phyloP scores from a whole-genome alignment of 768 basidiomycete species.

The Porphyrellus cyaneotinctus region DNA sequence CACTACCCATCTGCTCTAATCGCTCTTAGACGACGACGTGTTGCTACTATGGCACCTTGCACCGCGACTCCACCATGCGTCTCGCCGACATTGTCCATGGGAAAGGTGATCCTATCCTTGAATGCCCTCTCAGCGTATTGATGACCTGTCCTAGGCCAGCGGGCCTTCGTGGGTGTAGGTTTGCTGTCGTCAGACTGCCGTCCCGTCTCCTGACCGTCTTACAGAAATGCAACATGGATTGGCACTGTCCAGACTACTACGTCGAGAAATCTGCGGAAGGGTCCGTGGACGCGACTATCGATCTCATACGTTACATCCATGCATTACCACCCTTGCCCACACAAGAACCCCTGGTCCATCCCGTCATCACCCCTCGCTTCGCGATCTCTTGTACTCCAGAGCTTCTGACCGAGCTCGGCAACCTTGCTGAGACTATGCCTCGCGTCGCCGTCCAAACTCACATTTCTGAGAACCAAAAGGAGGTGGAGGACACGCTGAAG shows the following conservation, averaged over 20 bases:
- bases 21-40: conserved; percentile 76
- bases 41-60: conserved; percentile 85
- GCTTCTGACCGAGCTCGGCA: conserved; percentile 61
- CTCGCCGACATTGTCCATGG: conserved; percentile 71
- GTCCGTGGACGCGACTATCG: conserved; percentile 60
- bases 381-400: conserved; percentile 80
- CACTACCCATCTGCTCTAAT: conserved; percentile 3
- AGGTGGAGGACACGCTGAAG: conserved; percentile 60
- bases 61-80: conserved; percentile 74
- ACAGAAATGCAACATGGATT: conserved; percentile 35
- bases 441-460: conserved; percentile 85
- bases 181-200: not conserved
- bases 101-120: conserved; percentile 41
- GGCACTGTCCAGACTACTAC: conserved; percentile 76
- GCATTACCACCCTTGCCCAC: conserved; percentile 39
- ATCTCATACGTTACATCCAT: conserved; percentile 68
- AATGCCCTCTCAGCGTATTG: not conserved
- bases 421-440: conserved; percentile 54
- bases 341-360: conserved; percentile 67
- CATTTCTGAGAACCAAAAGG: conserved; percentile 77
- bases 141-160: conserved; percentile 51
- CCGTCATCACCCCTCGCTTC: conserved; percentile 93
- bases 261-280: conserved; percentile 54
- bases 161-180: conserved; percentile 81
- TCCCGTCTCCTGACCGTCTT: conserved; percentile 2